A percentile compares a stretch with the other conserved stretches of the same genome.
Evolutionary conservation across 2,329 filamentous ascomycete genomes (phyloP).

Genomic region (Epichloe sp.): DNA sequence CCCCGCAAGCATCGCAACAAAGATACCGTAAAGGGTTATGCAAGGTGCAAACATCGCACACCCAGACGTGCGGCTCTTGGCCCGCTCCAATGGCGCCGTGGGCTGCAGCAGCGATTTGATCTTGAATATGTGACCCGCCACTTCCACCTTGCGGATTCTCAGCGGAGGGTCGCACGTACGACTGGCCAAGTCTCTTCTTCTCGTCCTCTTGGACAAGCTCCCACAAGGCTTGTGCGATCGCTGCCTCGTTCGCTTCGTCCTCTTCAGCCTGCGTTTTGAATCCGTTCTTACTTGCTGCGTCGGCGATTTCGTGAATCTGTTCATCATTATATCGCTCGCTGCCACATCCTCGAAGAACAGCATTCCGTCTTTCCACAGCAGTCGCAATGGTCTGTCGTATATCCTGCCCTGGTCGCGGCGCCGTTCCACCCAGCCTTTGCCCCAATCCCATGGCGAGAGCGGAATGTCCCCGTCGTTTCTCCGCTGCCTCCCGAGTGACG

Average conservation of each 20-base stretch:
- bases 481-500: conserved; percentile 59
- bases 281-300: conserved; percentile 54
- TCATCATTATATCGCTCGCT: conserved; percentile 53
- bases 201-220: conserved; percentile 74
- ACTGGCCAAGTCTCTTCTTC: conserved; percentile 37
- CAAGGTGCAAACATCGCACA: conserved; percentile 42
- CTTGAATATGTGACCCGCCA: conserved; percentile 19
- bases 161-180: conserved; percentile 35
- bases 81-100: not conserved
- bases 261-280: conserved; percentile 78
- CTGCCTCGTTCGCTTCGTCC: conserved; percentile 76
- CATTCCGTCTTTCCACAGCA: conserved; percentile 56
- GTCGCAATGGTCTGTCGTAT: conserved; percentile 60
- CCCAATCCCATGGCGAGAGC: conserved; percentile 52
- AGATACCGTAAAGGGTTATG: conserved; percentile 38
- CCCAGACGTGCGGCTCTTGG: conserved; percentile 27
- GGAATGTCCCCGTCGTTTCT: conserved; percentile 47
- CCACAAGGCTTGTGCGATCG: conserved; percentile 74
- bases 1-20: conserved; percentile 44
- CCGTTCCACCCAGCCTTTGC: conserved; percentile 55
- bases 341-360: conserved; percentile 60
- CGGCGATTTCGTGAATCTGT: conserved; percentile 51
- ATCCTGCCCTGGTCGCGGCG: conserved; percentile 42
- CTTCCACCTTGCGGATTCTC: conserved; percentile 7
- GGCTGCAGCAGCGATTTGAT: not conserved